phyloP scores from a whole-genome alignment of 2,329 filamentous ascomycete genomes.

The Alternaria ethzedia region DNA sequence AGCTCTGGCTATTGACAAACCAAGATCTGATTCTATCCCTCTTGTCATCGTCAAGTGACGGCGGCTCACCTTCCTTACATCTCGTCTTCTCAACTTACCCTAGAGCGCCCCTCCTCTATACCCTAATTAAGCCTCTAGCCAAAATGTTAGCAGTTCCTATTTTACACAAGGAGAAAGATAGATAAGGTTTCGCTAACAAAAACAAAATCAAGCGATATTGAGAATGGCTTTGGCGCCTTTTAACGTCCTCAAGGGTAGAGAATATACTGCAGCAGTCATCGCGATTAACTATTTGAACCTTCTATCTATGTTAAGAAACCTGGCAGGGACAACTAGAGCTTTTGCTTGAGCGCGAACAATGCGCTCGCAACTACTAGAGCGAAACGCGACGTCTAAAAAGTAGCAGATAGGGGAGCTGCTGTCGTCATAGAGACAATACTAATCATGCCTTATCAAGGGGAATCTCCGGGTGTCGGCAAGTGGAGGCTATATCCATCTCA shows the following conservation, averaged over 20 bases:
- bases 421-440: neutral
- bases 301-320: rapidly evolving
- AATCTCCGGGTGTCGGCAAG: neutral
- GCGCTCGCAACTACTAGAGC: neutral
- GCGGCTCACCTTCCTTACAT: neutral
- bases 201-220: rapidly evolving
- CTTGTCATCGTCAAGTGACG: rapidly evolving
- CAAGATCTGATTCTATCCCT: neutral
- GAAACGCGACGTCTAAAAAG: rapidly evolving
- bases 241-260: neutral
- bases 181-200: neutral
- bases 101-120: neutral
- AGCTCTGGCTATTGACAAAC: neutral
- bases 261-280: neutral
- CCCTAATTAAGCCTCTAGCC: neutral
- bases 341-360: neutral
- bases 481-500: neutral
- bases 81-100: neutral
- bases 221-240: neutral
- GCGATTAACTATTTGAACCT: neutral
- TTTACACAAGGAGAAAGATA: neutral
- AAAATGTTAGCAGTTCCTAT: neutral
- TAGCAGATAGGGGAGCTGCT: neutral
- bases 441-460: neutral
- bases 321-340: neutral